Evolutionary conservation across 768 basidiomycete genomes (phyloP), one percentile per base, ranked within the genome.

Genomic region (Lentinula sp.): DNA sequence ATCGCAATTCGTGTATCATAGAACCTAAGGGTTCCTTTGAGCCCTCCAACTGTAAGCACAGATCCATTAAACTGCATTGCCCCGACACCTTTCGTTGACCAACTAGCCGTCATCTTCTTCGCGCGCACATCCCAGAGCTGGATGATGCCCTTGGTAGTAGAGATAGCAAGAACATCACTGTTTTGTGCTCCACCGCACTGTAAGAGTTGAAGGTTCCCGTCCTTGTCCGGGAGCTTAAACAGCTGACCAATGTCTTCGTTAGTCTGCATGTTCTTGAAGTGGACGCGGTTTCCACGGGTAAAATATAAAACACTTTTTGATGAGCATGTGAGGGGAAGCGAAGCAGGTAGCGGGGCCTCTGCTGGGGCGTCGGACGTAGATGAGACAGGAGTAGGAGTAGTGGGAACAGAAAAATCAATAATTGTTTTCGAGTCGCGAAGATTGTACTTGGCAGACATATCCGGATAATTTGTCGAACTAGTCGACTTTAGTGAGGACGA

Each of bases 81-180:
- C 0, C 84, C 81, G 18, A 88, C 81, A 45, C 85, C 84, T 57
- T 78, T 79, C 16, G 86, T 85, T 32, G 80, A 71, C 79, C 80
- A 84, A 37, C 73, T 80, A 21, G 79, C 68, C 8, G 83, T 77
- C 67, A 79, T 75, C 68, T 83, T 83, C 64, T 82, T 81, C 11
- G 82, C 71, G 58, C 79, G 77, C 46, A 83, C 71, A 66, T 93
- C 90, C 86, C 88, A 93, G 11, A 92, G 75, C 71, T 90, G 88
- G 15, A 93, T 76, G 11, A 79, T 72, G 1, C 89, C 90, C 23
- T 76, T 79, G 60, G 79, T 79, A 8, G 86, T 85, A 1, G 83
- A 84, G 16, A 90, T 70, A 1, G 88, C 87, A 35, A 92, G 74
- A 50, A 80, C 61, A 40, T 79, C 74, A 28, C 70, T 68, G 37